Evolutionary conservation across 2,329 filamentous ascomycete species (phyloP).

Genomic region (Calonectria pseudoreteaudii): DNA sequence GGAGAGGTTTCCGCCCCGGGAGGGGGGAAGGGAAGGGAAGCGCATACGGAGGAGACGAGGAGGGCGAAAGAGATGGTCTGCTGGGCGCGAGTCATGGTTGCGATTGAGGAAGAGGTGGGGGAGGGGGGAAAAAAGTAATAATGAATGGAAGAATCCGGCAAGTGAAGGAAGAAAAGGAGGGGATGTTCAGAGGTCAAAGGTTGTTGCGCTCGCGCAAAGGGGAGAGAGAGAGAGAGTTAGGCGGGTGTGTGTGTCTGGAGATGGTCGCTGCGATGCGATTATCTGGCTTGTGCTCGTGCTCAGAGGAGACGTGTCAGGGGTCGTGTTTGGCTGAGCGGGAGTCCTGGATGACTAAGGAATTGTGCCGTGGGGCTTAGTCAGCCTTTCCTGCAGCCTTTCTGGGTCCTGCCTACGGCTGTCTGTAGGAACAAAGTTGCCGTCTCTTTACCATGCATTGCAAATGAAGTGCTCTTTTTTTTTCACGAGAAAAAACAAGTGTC

Average conservation of each 20-base stretch:
- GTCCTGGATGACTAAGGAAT: constrained; percentile 32
- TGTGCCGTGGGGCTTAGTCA: constrained; percentile 8
- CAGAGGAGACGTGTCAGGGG: constrained; percentile 46
- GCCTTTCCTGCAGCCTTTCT: not conserved
- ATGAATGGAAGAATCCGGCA: not conserved
- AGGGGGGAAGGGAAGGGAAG: not conserved
- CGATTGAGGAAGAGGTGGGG: constrained; percentile 4
- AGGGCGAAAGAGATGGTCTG: constrained; percentile 92
- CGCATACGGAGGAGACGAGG: constrained; percentile 85
- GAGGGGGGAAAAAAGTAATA: not conserved
- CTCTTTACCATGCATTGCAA: no score
- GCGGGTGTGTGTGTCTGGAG: not conserved
- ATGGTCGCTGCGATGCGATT: constrained; percentile 28
- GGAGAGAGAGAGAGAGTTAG: no score
- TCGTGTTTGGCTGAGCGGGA: constrained; percentile 26
- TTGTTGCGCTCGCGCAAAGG: constrained; percentile 2
- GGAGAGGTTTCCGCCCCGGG: not conserved
- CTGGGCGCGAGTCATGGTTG: constrained; percentile 90
- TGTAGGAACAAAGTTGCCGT: no score
- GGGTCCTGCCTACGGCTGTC: no score
- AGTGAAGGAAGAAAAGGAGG: not conserved
- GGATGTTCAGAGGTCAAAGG: not conserved
- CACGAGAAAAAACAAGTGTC: no score
- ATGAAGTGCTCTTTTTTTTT: no score
- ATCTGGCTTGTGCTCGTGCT: constrained; percentile 26